Conservation (phyloP, 2,329 filamentous ascomycete genomes). For the Ceratocystis ficicola region DNA sequence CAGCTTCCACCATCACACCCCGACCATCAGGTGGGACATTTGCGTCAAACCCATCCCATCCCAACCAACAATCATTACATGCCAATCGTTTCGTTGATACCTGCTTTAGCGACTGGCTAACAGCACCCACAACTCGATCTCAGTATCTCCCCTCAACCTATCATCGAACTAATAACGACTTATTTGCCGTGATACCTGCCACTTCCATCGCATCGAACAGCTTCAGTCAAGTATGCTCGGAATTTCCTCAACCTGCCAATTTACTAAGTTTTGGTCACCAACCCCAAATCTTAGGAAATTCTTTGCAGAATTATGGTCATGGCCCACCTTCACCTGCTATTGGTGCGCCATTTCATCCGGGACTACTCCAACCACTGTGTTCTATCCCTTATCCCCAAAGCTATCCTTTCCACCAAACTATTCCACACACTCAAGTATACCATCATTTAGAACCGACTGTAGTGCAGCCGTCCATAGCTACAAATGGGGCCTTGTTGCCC, state of each 20-base stretch:
- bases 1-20: slow-evolving; percentile 32
- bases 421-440: slow-evolving; percentile 8
- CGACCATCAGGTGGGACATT: not conserved
- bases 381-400: slow-evolving; percentile 2
- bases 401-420: not conserved
- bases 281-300: not conserved
- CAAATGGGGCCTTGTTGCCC: not conserved
- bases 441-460: not conserved
- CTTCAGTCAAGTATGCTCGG: not conserved
- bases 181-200: not conserved
- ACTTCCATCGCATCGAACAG: not conserved
- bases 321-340: slow-evolving; percentile 21
- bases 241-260: slow-evolving; percentile 5
- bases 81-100: not conserved
- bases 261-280: slow-evolving; percentile 1
- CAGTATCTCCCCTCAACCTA: not conserved
- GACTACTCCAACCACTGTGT: slow-evolving; percentile 14
- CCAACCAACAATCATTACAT: not conserved
- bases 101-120: not conserved
- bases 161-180: not conserved
- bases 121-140: not conserved
- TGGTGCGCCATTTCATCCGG: slow-evolving; percentile 19
- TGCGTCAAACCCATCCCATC: not conserved
- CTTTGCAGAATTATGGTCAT: slow-evolving; percentile 18
- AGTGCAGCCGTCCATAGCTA: not conserved